Conservation (phyloP, 306 rosid species). For the Vicia villosa region DNA sequence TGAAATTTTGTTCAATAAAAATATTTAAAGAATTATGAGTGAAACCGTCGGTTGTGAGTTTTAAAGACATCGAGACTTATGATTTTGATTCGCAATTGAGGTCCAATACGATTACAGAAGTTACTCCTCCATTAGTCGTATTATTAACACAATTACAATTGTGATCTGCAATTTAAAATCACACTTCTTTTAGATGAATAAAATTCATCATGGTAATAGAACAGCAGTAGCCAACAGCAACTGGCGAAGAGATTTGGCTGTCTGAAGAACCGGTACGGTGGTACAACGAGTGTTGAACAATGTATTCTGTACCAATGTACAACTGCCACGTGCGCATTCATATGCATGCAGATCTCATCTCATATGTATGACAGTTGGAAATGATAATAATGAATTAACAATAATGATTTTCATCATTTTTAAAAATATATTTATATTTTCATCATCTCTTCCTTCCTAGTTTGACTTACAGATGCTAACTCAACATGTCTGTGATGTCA, state of each 20-base stretch:
- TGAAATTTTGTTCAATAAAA: no score
- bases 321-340: slow-evolving; percentile 18
- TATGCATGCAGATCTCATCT: slow-evolving; percentile 46
- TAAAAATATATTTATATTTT: background rate
- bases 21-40: no score
- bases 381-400: background rate
- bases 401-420: background rate
- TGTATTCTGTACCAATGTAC: slow-evolving; percentile 13
- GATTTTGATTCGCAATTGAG: no score
- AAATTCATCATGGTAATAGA: background rate
- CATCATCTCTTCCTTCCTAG: background rate
- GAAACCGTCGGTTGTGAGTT: no score
- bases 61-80: no score
- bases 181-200: background rate
- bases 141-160: no score
- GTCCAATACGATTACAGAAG: no score
- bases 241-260: slow-evolving; percentile 38
- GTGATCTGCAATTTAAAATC: no score
- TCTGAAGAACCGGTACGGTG: slow-evolving; percentile 37
- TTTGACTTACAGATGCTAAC: slow-evolving; percentile 32
- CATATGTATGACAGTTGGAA: slow-evolving; percentile 42
- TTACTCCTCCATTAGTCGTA: no score
- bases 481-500: background rate
- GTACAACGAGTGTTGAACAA: background rate
- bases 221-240: slow-evolving; percentile 1